Evolutionary conservation across 352 stramenopile genomes (phyloP), one percentile per base, ranked within the genome.

Genomic region (Phytophthora rubi): DNA sequence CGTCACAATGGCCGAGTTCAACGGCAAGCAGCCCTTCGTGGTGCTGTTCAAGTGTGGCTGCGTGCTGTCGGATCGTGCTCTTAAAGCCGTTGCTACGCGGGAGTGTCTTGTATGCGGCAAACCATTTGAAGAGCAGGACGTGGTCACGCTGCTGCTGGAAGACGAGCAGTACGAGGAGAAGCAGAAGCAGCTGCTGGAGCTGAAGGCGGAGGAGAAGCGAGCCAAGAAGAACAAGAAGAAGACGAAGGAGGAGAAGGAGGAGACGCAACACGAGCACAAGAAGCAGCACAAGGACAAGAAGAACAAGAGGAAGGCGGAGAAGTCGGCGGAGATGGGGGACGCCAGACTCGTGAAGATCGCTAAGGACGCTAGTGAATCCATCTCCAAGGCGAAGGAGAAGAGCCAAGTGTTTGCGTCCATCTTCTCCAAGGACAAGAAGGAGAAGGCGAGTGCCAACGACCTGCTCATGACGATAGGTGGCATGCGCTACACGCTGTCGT

Each of bases 1-100:
- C 28, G 75, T 98, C 16, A 97, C 89, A n/a, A 81, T 93, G 72
- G 59, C 85, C 49, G 87, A 96, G 69, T 92, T 98, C 65, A 97
- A 91, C 49, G 92, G 92, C 67, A 89, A 90, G 47, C 81, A 96
- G 57, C 85, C 90, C 0, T 98, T 98, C 62, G 76, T 94, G 45
- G 77, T 97, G 49, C 54, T 96, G 9, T 81, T 85, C 23, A 75
- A 69, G 56, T 98, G 92, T 48, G 93, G 93, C 32, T 97, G 90
- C 61, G 91, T 98, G 35, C 62, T 98, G 7, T 95, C 90, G 30
- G 93, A 97, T 62, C 90, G 90, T 30, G 87, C 91, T 49, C 65
- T 97, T 33, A 94, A 94, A 62, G 89, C 97, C 53, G 87, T 98
- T 37, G 75, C 85, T 21, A 82, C 81, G 4, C 77, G 69, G 6